Conservation (phyloP, 2,329 filamentous ascomycete genomes). For the Pyrenochaeta sp. region DNA sequence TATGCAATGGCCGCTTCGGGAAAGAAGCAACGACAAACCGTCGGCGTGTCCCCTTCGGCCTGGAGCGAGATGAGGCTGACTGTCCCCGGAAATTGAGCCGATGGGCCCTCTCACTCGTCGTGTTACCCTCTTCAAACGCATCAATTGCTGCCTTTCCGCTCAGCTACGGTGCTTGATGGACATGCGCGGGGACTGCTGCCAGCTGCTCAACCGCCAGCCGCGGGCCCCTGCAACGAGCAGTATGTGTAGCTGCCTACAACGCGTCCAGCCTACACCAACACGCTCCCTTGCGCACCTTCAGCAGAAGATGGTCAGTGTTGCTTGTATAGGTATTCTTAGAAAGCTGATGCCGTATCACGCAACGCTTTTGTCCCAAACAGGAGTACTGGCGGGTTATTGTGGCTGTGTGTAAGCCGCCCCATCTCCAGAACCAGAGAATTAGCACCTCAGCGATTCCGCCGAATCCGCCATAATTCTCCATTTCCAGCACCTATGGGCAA, state of each 20-base stretch:
- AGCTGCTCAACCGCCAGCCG: not conserved
- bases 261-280: constrained; percentile 1
- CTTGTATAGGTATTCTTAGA: constrained; percentile 46
- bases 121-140: not conserved
- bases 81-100: constrained; percentile 15
- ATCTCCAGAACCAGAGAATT: constrained; percentile 33
- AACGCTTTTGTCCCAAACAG: constrained; percentile 32
- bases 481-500: constrained; percentile 9
- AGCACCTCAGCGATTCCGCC: constrained; percentile 18
- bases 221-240: not conserved
- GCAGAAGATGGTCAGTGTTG: constrained; percentile 19
- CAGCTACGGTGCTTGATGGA: not conserved
- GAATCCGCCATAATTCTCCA: constrained; percentile 24
- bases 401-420: constrained; percentile 47
- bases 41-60: constrained; percentile 2
- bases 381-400: constrained; percentile 35
- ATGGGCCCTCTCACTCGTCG: constrained; percentile 2
- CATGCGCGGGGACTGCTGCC: not conserved
- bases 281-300: constrained; percentile 23
- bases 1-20: constrained; percentile 19
- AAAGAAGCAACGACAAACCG: constrained; percentile 22
- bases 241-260: not conserved
- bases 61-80: constrained; percentile 9
- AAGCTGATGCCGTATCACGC: constrained; percentile 44
- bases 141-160: not conserved